phyloP scores from a whole-genome alignment of 352 stramenopile species.

The Phytopythium montanum region DNA sequence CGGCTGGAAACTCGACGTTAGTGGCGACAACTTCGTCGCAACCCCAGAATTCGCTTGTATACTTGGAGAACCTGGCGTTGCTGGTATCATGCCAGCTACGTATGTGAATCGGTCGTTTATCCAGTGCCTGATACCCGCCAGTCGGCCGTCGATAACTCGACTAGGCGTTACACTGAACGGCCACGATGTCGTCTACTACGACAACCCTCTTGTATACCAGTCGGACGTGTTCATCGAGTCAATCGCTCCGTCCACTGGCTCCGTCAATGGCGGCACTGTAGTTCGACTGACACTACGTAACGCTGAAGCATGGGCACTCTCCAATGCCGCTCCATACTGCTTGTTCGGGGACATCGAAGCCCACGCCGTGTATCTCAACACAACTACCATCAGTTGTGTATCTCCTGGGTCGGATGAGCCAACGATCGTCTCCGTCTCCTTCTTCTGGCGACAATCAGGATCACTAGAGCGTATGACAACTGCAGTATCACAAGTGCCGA shows the following conservation, averaged over 20 bases:
- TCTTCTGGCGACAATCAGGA: slow-evolving; percentile 23
- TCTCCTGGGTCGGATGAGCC: slow-evolving; percentile 10
- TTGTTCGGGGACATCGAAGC: slow-evolving; percentile 29
- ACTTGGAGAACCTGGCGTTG: slow-evolving; percentile 9
- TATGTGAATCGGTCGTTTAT: slow-evolving; percentile 15
- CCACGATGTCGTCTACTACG: slow-evolving; percentile 27
- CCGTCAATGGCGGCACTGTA: slow-evolving; percentile 26
- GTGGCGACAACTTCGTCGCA: slow-evolving; percentile 30
- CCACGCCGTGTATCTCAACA: slow-evolving; percentile 12
- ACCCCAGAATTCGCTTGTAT: slow-evolving; percentile 21
- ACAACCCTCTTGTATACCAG: slow-evolving; percentile 7
- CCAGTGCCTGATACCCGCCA: slow-evolving; percentile 9
- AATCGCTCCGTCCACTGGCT: slow-evolving; percentile 21
- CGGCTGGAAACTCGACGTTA: slow-evolving; percentile 17
- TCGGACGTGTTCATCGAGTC: slow-evolving; percentile 17
- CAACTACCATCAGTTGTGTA: slow-evolving; percentile 15
- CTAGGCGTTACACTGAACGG: slow-evolving; percentile 40
- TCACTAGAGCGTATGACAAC: slow-evolving; percentile 16
- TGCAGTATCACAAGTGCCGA: neutral
- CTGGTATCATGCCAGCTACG: neutral
- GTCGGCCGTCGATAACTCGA: neutral
- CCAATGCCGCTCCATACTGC: slow-evolving; percentile 20
- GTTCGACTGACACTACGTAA: slow-evolving; percentile 23
- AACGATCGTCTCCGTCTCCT: slow-evolving; percentile 11
- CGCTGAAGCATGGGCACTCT: slow-evolving; percentile 2